Conservation (phyloP, 371 early-diverging fungal species). For the Apophysomyces trapeziformis region DNA sequence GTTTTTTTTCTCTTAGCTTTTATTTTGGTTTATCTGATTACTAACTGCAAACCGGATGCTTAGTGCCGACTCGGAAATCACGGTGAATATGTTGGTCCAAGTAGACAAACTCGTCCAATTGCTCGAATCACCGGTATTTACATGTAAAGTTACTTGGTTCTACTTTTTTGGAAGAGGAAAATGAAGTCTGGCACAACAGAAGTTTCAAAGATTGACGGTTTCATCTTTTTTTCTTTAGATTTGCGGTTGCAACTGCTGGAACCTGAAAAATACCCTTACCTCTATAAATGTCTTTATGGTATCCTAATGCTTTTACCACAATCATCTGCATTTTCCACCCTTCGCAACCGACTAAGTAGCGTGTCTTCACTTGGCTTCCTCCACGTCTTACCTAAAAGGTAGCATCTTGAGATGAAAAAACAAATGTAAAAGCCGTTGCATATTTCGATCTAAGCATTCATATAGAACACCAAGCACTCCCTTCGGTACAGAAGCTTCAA, state of each 20-base stretch:
- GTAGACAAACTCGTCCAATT: slow-evolving; percentile 94
- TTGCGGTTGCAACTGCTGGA: slow-evolving; percentile 89
- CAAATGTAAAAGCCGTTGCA: neutral
- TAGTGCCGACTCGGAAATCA: slow-evolving; percentile 87
- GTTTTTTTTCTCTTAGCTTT: slow-evolving; percentile 12
- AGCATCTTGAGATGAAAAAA: neutral
- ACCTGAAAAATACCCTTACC: slow-evolving; percentile 79
- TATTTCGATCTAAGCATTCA: too few species aligned
- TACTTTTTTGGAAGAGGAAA: neutral
- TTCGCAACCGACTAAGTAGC: slow-evolving; percentile 84
- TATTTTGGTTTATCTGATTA: too few species aligned
- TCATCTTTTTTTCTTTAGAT: slow-evolving; percentile 34
- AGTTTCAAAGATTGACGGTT: too few species aligned
- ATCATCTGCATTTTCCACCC: slow-evolving; percentile 87
- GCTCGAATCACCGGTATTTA: slow-evolving; percentile 92
- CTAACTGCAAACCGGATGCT: neutral
- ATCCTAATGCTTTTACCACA: slow-evolving; percentile 94
- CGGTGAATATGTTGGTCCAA: slow-evolving; percentile 87
- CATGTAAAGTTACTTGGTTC: slow-evolving; percentile 51
- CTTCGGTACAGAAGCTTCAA: neutral
- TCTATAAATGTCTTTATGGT: slow-evolving; percentile 90
- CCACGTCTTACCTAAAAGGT: slow-evolving; percentile 60
- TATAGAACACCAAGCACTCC: neutral
- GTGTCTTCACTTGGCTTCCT: slow-evolving; percentile 69
- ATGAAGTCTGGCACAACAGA: neutral